These are phyloP conservation scores for Ramalina peruviana DNA, from an alignment of 495 filamentous ascomycete genomes.

Conservation along the genomic window DNA sequence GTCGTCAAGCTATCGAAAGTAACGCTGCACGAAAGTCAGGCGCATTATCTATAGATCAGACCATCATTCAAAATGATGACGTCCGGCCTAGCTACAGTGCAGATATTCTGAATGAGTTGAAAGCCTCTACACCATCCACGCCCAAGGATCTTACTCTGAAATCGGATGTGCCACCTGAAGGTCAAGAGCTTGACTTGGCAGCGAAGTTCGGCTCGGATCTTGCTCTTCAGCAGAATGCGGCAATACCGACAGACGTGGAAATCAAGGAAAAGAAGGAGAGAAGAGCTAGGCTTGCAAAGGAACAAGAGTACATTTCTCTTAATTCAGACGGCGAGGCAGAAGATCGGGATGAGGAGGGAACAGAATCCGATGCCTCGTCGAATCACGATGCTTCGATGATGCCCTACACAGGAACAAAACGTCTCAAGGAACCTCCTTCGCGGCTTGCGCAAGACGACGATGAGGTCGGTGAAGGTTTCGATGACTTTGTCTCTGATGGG, in stretches of 20 bases:
- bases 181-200: slow-evolving; percentile 50
- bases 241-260: slow-evolving; percentile 73
- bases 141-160: slow-evolving; percentile 41
- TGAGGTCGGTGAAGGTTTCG: slow-evolving; percentile 88
- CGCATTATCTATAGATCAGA: slow-evolving; percentile 25
- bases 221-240: slow-evolving; percentile 15
- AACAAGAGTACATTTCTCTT: slow-evolving; percentile 69
- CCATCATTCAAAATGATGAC: slow-evolving; percentile 43
- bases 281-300: slow-evolving; percentile 62
- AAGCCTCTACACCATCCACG: slow-evolving; percentile 65
- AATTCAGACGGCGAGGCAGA: slow-evolving; percentile 29
- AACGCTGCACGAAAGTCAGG: slow-evolving; percentile 46
- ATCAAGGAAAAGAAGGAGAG: slow-evolving; percentile 87
- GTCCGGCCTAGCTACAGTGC: slow-evolving; percentile 75
- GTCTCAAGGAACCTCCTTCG: slow-evolving; percentile 34
- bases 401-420: slow-evolving; percentile 32
- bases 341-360: slow-evolving; percentile 33
- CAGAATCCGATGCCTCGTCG: slow-evolving; percentile 25
- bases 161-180: slow-evolving; percentile 31
- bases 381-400: slow-evolving; percentile 24
- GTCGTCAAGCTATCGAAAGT: slow-evolving; percentile 55
- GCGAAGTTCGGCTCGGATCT: slow-evolving; percentile 45
- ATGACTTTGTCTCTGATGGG: slow-evolving; percentile 81
- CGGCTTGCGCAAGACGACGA: slow-evolving; percentile 80
- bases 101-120: slow-evolving; percentile 74